Percentiles rank a stretch among this genome's conserved stretches.
Evolutionary conservation across 148 eudicot genomes (phyloP).

Genomic region (Selenicereus undatus): DNA sequence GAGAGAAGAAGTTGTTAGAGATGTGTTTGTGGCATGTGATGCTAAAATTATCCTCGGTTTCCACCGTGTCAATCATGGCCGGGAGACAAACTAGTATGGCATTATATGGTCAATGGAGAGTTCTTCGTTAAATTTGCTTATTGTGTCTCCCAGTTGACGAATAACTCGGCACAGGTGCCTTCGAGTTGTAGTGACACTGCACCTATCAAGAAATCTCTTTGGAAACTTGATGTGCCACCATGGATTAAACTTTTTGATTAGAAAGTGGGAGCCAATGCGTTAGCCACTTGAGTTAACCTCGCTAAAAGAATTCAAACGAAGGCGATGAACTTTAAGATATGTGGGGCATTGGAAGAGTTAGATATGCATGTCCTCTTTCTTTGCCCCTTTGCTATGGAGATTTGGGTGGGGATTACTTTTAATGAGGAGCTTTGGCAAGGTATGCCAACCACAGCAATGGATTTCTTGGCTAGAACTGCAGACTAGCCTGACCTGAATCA

Average conservation of each 20-base stretch:
- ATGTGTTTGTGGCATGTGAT: neutral
- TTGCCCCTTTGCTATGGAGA: neutral
- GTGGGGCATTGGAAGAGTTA: neutral
- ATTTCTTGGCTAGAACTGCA: too few relatives aligned
- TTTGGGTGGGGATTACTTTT: neutral
- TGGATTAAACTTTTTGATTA: too few relatives aligned
- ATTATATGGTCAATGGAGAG: neutral
- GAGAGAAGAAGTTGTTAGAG: neutral
- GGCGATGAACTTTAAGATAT: neutral
- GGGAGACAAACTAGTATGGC: neutral
- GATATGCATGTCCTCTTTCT: neutral
- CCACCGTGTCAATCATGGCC: neutral
- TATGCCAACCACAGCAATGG: neutral
- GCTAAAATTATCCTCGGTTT: neutral
- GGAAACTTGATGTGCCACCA: neutral
- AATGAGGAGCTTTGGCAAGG: too few relatives aligned
- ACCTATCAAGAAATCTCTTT: neutral
- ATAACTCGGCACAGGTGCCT: neutral
- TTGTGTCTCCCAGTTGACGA: too few relatives aligned
- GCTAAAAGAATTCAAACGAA: neutral
- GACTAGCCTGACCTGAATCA: neutral
- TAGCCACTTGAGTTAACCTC: neutral
- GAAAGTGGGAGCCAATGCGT: neutral
- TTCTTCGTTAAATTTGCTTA: too few relatives aligned
- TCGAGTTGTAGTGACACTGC: neutral